Evolutionary conservation across 202 grass and related monocot genomes (phyloP).

Genomic region (Setaria viridis): DNA sequence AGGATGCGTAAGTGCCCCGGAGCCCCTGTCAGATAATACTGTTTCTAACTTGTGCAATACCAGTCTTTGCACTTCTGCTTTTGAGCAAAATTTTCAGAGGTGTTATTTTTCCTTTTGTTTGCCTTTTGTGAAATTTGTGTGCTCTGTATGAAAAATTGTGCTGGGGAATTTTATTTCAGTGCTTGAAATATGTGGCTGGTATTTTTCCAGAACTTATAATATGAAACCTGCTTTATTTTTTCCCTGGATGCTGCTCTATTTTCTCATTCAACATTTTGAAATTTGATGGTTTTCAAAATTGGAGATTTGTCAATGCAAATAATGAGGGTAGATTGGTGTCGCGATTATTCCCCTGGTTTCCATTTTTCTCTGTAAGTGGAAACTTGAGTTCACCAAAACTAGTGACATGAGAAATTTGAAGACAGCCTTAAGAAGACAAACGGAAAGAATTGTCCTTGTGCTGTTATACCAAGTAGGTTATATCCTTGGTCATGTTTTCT

Average conservation of each 20-base stretch:
- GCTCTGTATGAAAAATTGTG: too few species aligned
- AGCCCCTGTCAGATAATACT: background rate
- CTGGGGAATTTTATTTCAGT: too few species aligned
- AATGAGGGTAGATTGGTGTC: background rate
- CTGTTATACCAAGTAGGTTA: background rate
- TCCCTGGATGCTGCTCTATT: conserved; percentile 18
- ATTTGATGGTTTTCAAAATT: conserved; percentile 3
- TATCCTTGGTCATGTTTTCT: background rate
- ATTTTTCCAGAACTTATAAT: conserved; percentile 2
- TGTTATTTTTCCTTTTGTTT: conserved; percentile 30
- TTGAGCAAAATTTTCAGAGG: background rate
- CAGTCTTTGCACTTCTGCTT: conserved; percentile 27
- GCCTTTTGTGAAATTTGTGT: conserved; percentile 21
- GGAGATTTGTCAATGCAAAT: background rate
- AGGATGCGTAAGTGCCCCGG: conserved; percentile 75
- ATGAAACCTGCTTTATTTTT: background rate
- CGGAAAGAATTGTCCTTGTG: background rate
- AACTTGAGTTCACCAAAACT: conserved; percentile 14
- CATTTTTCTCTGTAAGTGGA: background rate
- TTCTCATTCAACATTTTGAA: background rate
- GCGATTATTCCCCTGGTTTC: background rate
- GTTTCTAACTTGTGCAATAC: background rate
- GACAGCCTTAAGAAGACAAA: background rate
- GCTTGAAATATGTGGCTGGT: background rate
- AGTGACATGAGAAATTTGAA: conserved; percentile 5